These are phyloP conservation scores for Artomyces pyxidatus DNA, from an alignment of 768 basidiomycete genomes.

Conservation along the genomic window DNA sequence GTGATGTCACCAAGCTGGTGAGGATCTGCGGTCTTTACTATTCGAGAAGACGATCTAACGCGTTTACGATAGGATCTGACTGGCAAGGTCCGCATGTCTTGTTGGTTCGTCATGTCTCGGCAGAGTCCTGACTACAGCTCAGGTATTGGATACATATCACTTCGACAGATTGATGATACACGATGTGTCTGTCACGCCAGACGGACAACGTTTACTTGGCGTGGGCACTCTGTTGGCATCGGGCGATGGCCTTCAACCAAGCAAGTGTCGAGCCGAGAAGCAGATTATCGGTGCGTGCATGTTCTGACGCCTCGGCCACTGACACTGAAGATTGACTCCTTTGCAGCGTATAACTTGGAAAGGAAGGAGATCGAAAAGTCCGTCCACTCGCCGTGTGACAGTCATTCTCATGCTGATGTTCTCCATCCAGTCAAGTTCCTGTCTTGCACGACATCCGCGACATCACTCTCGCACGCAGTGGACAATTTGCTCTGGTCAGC, in stretches of 20 bases:
- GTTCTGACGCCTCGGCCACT: no score
- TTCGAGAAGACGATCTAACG: neutral
- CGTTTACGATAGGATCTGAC: slow-evolving; percentile 38
- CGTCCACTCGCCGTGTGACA: slow-evolving; percentile 12
- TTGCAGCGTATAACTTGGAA: slow-evolving; percentile 57
- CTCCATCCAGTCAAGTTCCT: slow-evolving; percentile 52
- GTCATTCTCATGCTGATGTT: slow-evolving; percentile 8
- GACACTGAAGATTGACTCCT: no score
- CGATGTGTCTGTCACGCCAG: slow-evolving; percentile 64
- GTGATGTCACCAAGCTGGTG: slow-evolving; percentile 52
- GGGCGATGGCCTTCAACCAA: slow-evolving; percentile 54
- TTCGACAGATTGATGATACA: slow-evolving; percentile 58
- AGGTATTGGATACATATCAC: slow-evolving; percentile 50
- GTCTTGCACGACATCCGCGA: slow-evolving; percentile 67
- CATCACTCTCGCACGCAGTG: slow-evolving; percentile 54
- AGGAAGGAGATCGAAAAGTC: slow-evolving; percentile 63
- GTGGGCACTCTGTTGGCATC: slow-evolving; percentile 64
- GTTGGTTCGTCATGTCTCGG: no score
- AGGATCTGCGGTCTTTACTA: slow-evolving; percentile 10
- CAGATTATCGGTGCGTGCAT: slow-evolving; percentile 61
- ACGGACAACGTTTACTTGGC: slow-evolving; percentile 53
- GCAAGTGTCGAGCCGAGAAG: slow-evolving; percentile 64
- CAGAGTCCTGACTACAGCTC: neutral
- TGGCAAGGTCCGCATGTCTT: slow-evolving; percentile 47
- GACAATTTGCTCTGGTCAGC: slow-evolving; percentile 57